Evolutionary conservation across 106 monocot genomes (phyloP).

Genomic region (Dactylorhiza incarnata): DNA sequence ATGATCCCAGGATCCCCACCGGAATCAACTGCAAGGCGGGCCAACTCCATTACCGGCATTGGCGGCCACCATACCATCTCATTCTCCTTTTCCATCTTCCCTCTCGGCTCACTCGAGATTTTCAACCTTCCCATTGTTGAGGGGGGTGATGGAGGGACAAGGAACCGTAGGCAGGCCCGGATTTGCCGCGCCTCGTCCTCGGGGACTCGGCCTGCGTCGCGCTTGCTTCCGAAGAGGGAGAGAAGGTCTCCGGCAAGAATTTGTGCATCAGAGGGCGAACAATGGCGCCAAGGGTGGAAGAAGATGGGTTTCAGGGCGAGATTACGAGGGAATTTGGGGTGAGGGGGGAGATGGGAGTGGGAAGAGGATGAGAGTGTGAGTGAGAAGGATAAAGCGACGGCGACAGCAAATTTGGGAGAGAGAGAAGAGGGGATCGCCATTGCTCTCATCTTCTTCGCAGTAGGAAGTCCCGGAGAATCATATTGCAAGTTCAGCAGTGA

Average conservation of each 20-base stretch:
- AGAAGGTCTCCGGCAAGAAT: conserved; percentile 36
- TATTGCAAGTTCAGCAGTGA: no score
- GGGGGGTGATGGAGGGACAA: conserved; percentile 37
- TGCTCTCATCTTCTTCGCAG: no score
- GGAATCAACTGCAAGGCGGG: conserved; percentile 80
- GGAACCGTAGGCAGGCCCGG: conserved; percentile 74
- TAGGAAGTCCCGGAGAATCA: no score
- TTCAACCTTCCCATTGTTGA: not conserved
- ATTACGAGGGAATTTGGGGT: not conserved
- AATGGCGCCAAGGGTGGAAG: conserved; percentile 11
- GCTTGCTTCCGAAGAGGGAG: conserved; percentile 42
- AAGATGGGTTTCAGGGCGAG: conserved; percentile 4
- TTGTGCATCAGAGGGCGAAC: not conserved
- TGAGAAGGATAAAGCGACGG: conserved; percentile 29
- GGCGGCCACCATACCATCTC: conserved; percentile 84
- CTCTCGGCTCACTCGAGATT: not conserved
- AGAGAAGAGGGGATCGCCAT: conserved; percentile 21
- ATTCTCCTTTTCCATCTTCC: conserved; percentile 17
- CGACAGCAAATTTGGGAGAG: conserved; percentile 14
- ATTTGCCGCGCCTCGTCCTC: conserved; percentile 30
- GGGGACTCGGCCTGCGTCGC: conserved; percentile 29
- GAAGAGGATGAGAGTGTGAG: not conserved
- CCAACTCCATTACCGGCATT: conserved; percentile 79
- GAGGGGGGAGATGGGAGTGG: conserved; percentile 1
- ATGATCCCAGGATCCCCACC: conserved; percentile 66